These are phyloP conservation scores for Verruconis gallopava DNA, from an alignment of 2,329 filamentous ascomycete genomes.

Conservation along the genomic window DNA sequence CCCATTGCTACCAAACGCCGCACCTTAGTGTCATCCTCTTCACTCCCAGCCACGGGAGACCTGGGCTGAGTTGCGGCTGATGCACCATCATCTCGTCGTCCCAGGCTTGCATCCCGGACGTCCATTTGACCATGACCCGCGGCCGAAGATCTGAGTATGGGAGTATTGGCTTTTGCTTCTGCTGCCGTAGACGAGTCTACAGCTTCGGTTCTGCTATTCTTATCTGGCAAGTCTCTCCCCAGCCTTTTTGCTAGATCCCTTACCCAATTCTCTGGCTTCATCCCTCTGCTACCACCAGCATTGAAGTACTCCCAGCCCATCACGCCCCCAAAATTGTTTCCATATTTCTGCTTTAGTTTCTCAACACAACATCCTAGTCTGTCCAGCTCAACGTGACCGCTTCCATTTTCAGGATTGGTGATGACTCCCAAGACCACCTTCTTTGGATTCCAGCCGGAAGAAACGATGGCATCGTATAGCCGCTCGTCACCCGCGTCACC, in stretches of 20 bases:
- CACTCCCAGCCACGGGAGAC: constrained; percentile 12
- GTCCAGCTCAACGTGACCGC: constrained; percentile 46
- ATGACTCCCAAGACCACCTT: constrained; percentile 72
- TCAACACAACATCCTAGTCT: constrained; percentile 43
- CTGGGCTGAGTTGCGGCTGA: not conserved
- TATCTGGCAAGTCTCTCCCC: constrained; percentile 17
- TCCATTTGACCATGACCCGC: not conserved
- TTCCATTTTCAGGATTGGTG: constrained; percentile 63
- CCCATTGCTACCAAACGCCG: constrained; percentile 32
- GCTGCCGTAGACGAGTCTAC: not conserved
- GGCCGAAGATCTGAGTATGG: not conserved
- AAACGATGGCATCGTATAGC: constrained; percentile 41
- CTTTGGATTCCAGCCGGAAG: constrained; percentile 55
- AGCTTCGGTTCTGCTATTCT: constrained; percentile 12
- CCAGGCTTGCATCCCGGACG: not conserved
- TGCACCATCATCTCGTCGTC: not conserved
- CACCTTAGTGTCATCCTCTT: constrained; percentile 28
- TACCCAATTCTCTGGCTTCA: constrained; percentile 8
- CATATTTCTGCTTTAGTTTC: constrained; percentile 45
- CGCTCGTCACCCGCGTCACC: constrained; percentile 46
- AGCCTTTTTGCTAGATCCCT: constrained; percentile 4
- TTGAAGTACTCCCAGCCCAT: constrained; percentile 98
- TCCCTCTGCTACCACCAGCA: constrained; percentile 31
- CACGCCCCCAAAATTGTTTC: constrained; percentile 57
- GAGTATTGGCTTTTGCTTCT: not conserved